Evolutionary conservation across 441 rosid genomes (phyloP), one percentile per base, ranked within the genome.

Genomic region (Geranium incanum): DNA sequence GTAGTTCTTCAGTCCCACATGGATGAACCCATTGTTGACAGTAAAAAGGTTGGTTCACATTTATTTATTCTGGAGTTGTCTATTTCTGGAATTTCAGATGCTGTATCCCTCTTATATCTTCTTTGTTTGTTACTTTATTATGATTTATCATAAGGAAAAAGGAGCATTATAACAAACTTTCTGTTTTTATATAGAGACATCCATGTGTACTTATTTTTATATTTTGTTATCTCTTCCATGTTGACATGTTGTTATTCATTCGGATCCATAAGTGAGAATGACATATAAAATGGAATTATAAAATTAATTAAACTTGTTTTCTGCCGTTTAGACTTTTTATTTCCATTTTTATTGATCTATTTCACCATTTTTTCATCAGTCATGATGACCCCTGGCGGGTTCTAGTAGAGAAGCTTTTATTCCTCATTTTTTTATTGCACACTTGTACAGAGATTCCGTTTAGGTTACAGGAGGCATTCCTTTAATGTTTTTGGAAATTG

Each of bases 1-100:
- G 91, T 87, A 72, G 74, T 84, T 72, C 92, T 95, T 63, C 87
- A 83, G 66, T 69, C 90, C 18, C 83, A 76, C 66, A 75, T 75
- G 69, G 86, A 88, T 72, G 92, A 83, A 74, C 84, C 78, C 68
- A 85, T 79, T 76, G 63, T 73, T 73, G 85, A 85, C 81, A 65
- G 71, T 80, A 81, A 33, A 68, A 83, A 86, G 87, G 87, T 88
- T 43, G 59, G 80, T 81, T 78, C 63, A 38, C 68, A n/a, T 45
- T 45, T 45, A 62, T 73, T 66, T 66, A 15, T 71, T n/a, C 13
- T 71, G 66, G 69, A 45, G 68, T 67, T 74, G 36, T 70, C 66
- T 71, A 6, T 36, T 73, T 43, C 66, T 66, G 63, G 48, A 71
- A 16, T 59, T 16, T 59, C 33, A 18, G 11, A 59, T 59, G 64